phyloP scores from a whole-genome alignment of 2,329 filamentous ascomycete genomes.

The Curvularia sp. region DNA sequence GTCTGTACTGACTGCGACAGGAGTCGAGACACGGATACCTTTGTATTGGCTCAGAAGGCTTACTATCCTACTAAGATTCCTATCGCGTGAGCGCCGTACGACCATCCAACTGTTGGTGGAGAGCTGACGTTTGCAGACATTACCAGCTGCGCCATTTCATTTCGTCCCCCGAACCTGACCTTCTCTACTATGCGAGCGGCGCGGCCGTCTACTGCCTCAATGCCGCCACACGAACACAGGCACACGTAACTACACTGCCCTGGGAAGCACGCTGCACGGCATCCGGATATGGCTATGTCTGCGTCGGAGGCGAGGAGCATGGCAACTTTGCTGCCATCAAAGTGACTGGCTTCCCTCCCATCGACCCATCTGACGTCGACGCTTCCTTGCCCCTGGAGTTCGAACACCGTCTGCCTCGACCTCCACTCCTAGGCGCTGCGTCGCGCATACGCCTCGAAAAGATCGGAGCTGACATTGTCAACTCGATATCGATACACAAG shows the following conservation, averaged over 20 bases:
- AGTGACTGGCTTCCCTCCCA: conserved; percentile 56
- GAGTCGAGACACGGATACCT: conserved; percentile 55
- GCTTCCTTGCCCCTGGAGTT: conserved; percentile 63
- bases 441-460: conserved; percentile 60
- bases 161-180: conserved; percentile 76
- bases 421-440: conserved; percentile 49
- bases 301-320: conserved; percentile 81
- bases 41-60: conserved; percentile 54
- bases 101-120: not conserved
- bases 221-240: conserved; percentile 73
- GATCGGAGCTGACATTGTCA: conserved; percentile 69
- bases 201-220: conserved; percentile 65
- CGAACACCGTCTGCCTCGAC: conserved; percentile 37
- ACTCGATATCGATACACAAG: conserved; percentile 70
- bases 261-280: conserved; percentile 81
- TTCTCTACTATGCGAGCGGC: conserved; percentile 85
- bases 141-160: conserved; percentile 92
- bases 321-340: conserved; percentile 86
- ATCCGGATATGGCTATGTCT: conserved; percentile 87
- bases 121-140: conserved; percentile 62
- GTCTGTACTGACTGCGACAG: conserved; percentile 39
- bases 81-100: conserved; percentile 51
- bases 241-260: conserved; percentile 73
- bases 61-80: conserved; percentile 59
- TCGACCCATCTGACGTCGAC: conserved; percentile 61